These are phyloP conservation scores for Dentipellis fragilis DNA, from an alignment of 768 basidiomycete genomes.

Conservation along the genomic window DNA sequence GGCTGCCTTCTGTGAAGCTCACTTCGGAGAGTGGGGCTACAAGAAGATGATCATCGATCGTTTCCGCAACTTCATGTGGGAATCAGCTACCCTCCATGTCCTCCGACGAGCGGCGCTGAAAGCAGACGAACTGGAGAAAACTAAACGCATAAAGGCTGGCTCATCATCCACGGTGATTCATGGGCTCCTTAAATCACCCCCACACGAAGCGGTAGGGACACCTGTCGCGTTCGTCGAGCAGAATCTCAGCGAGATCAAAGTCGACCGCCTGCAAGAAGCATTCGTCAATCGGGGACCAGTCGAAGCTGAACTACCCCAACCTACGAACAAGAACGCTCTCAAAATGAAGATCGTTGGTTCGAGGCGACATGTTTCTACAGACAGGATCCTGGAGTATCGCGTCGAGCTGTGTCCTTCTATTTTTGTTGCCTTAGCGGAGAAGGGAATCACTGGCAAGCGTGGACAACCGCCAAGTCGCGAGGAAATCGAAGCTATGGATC, in stretches of 20 bases:
- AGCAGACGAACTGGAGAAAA: slow-evolving; percentile 1
- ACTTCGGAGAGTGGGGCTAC: slow-evolving; percentile 81
- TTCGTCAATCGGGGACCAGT: slow-evolving; percentile 10
- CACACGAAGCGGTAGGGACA: slow-evolving; percentile 21
- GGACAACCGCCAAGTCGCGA: slow-evolving; percentile 25
- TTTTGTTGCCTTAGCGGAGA: slow-evolving; percentile 53
- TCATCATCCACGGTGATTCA: neutral
- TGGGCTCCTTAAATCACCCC: neutral
- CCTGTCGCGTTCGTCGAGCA: slow-evolving; percentile 35
- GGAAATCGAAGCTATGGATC: slow-evolving; percentile 43
- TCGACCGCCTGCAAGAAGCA: slow-evolving; percentile 11
- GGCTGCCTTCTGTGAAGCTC: slow-evolving; percentile 71
- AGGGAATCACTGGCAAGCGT: slow-evolving; percentile 54
- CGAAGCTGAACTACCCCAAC: neutral
- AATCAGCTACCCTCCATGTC: slow-evolving; percentile 55
- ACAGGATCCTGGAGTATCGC: slow-evolving; percentile 64
- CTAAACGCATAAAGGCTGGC: neutral
- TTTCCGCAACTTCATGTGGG: slow-evolving; percentile 76
- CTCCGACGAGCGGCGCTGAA: slow-evolving; percentile 48
- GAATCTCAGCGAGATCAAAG: slow-evolving; percentile 34
- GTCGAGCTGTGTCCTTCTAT: slow-evolving; percentile 59
- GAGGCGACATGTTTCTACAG: slow-evolving; percentile 59
- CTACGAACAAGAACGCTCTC: slow-evolving; percentile 27
- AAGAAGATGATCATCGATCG: slow-evolving; percentile 71
- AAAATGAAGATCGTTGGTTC: slow-evolving; percentile 58